Evolutionary conservation across 768 basidiomycete genomes (phyloP).

Genomic region (Tylopilus intermedius): DNA sequence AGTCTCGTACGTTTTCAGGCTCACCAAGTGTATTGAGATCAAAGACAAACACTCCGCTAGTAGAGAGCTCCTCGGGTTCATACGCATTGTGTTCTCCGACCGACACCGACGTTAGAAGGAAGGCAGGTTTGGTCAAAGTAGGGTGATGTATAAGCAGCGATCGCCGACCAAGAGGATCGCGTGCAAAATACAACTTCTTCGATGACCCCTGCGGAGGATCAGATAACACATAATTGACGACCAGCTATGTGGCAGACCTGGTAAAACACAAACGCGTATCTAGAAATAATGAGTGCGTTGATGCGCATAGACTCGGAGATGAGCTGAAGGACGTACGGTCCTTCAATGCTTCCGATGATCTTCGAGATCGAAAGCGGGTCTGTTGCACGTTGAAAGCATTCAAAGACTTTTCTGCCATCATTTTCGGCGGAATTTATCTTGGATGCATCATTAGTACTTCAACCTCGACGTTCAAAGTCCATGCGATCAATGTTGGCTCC

Average conservation of each 20-base stretch:
- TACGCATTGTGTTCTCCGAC: constrained; percentile 42
- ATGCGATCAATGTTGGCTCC: constrained; percentile 6
- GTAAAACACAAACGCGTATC: constrained; percentile 79
- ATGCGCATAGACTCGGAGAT: not conserved
- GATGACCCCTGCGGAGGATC: constrained; percentile 35
- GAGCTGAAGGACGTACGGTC: constrained; percentile 56
- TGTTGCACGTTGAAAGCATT: constrained; percentile 20
- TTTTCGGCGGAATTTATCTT: constrained; percentile 63
- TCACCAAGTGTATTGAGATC: constrained; percentile 34
- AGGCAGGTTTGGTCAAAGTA: constrained; percentile 40
- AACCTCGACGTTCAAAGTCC: not conserved
- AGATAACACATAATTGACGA: not conserved
- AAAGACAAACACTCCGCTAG: constrained; percentile 52
- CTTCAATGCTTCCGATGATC: constrained; percentile 62
- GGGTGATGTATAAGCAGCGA: constrained; percentile 75
- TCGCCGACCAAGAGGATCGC: constrained; percentile 82
- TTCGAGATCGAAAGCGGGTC: constrained; percentile 41
- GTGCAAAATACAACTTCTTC: constrained; percentile 59
- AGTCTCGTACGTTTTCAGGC: constrained; percentile 24
- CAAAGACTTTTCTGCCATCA: constrained; percentile 58
- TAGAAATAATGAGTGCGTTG: constrained; percentile 24
- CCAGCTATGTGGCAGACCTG: constrained; percentile 43
- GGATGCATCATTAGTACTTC: constrained; percentile 15
- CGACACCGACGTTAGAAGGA: constrained; percentile 66
- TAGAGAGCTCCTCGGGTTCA: constrained; percentile 57